phyloP scores from a whole-genome alignment of 192 early-diverging fungal species.

The Backusella morwellensis region DNA sequence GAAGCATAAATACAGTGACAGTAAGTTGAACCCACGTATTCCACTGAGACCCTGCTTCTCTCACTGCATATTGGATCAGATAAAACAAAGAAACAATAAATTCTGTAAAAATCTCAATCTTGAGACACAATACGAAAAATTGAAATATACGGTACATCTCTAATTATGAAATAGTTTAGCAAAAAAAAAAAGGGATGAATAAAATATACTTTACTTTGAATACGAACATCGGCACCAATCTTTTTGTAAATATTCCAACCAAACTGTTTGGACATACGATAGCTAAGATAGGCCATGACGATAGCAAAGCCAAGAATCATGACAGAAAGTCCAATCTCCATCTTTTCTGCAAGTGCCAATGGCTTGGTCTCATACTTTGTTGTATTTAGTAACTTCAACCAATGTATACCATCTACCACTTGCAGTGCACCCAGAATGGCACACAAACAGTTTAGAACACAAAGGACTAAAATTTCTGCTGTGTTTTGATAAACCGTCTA shows the following conservation, averaged over 20 bases:
- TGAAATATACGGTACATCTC: constrained; percentile 66
- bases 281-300: constrained; percentile 17
- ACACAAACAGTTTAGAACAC: constrained; percentile 34
- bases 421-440: constrained; percentile 33
- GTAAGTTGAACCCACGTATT: constrained; percentile 29
- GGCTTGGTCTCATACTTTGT: constrained; percentile 9
- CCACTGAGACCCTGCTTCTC: constrained; percentile 16
- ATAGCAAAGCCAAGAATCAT: constrained; percentile 28
- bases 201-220: constrained; percentile 47
- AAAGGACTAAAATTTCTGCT: constrained; percentile 36
- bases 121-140: constrained; percentile 76
- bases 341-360: constrained; percentile 29
- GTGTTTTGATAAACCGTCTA: constrained; percentile 41
- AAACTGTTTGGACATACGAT: constrained; percentile 28
- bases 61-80: constrained; percentile 42
- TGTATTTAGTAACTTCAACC: constrained; percentile 18
- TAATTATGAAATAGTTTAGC: constrained; percentile 16
- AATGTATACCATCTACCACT: constrained; percentile 33
- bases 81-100: constrained; percentile 68
- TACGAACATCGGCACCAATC: constrained; percentile 61
- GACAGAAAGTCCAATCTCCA: constrained; percentile 32
- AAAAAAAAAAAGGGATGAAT: background rate
- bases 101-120: constrained; percentile 79
- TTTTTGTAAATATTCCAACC: constrained; percentile 64
- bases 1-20: constrained; percentile 26